Evolutionary conservation across 2,329 filamentous ascomycete species (phyloP), one percentile per base, ranked within the genome.

Genomic region (Incumbomyces lentus): DNA sequence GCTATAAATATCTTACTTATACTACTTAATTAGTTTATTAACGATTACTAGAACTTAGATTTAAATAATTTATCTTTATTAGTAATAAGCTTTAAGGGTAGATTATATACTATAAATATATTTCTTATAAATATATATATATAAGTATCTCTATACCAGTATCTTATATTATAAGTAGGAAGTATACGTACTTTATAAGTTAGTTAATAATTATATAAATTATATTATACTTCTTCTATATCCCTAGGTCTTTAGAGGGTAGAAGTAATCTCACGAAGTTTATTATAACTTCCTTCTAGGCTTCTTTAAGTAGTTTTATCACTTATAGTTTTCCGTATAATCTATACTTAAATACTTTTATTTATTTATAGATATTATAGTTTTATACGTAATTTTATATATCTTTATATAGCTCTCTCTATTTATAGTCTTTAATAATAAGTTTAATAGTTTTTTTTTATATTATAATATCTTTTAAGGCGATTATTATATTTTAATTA

Each of bases 221-320:
- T 37, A 16, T 11, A 37, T 48, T 48, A 17, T 43, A 50, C 14
- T 12, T 14, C 39, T 26, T 39, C 32, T 35, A 22, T 33, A 33
- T 48, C 44, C 39, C n/a, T n/a, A n/a, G n/a, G n/a, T n/a, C n/a
- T n/a, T n/a, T n/a, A n/a, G n/a, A n/a, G n/a, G n/a, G n/a, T 6
- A 30, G 14, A 34, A 48, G 22, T 26, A 39, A 44, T 18, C 33
- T 33, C 22, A 48, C 44, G 40, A 48, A 48, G 40, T 48, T 29
- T 7, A 31, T 16, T 17, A 22, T 39, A 19, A 48, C 40, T 14
- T 17, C 35, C 1, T 36, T 4, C 33, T 33, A 48, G 14, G 17
- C 54, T 53, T 52, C 49, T 49, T 52, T 54, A 39, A 51, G 35
- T 4, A 12, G 16, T 19, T 29, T 49, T 52, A 6, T 18, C 2